phyloP scores from a whole-genome alignment of 2,329 filamentous ascomycete species.

The Verticillium isaacii region DNA sequence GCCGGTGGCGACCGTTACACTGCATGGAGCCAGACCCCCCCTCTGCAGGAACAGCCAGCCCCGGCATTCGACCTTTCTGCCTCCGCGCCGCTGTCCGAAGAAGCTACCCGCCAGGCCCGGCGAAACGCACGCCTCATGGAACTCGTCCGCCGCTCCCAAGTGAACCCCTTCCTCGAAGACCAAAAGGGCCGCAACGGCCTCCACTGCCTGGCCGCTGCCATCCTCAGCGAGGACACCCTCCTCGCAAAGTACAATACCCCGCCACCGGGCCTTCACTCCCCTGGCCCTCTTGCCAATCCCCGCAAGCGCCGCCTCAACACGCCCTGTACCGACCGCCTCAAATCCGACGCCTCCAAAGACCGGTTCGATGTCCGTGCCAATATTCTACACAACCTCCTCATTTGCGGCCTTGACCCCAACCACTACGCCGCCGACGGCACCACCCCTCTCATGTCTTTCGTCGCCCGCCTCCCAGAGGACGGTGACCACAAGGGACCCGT shows the following conservation, averaged over 20 bases:
- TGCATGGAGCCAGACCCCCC: neutral
- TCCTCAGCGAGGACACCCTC: constrained; percentile 35
- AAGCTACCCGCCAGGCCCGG: neutral
- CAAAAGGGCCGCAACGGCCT: constrained; percentile 48
- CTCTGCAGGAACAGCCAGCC: neutral
- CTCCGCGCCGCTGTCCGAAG: neutral
- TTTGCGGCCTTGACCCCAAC: constrained; percentile 39
- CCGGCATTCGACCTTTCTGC: neutral
- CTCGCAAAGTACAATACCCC: constrained; percentile 26
- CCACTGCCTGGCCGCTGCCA: constrained; percentile 52
- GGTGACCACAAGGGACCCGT: constrained; percentile 43
- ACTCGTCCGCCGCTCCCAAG: constrained; percentile 27
- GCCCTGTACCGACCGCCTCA: constrained; percentile 17
- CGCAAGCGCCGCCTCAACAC: constrained; percentile 30
- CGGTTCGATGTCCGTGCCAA: constrained; percentile 14
- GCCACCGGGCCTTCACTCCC: constrained; percentile 3
- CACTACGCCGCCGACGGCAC: constrained; percentile 47
- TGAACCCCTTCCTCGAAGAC: constrained; percentile 31
- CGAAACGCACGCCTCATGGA: constrained; percentile 23
- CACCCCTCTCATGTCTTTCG: constrained; percentile 53
- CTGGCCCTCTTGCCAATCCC: constrained; percentile 22
- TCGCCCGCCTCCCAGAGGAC: constrained; percentile 42
- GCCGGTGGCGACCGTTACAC: neutral
- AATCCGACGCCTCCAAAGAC: constrained; percentile 26
- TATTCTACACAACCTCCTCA: constrained; percentile 22